Conservation (phyloP, 371 early-diverging fungal genomes). For the Mortierella sp. region DNA sequence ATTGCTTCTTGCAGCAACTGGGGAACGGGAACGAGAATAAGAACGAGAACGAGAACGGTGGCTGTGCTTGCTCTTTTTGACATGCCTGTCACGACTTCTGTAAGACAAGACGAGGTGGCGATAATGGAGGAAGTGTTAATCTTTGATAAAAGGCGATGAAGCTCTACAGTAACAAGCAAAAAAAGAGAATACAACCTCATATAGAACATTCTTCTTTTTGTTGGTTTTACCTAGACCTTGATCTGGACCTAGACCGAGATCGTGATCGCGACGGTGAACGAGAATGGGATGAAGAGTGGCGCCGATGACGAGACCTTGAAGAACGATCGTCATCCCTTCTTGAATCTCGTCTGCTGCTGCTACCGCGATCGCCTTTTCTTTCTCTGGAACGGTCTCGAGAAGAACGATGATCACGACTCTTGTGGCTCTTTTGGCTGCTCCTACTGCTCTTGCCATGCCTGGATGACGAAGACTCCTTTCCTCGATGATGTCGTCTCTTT, state of each 20-base stretch:
- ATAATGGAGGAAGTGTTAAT: no score
- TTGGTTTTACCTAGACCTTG: no score
- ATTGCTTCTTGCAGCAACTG: background rate
- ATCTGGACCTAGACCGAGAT: slow-evolving; percentile 13
- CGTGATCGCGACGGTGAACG: slow-evolving; percentile 7
- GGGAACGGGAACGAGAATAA: slow-evolving; percentile 19
- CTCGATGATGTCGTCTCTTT: slow-evolving; percentile 11
- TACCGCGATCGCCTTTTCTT: slow-evolving; percentile 12
- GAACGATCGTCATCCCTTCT: slow-evolving; percentile 6
- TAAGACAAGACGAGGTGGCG: no score
- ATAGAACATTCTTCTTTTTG: no score
- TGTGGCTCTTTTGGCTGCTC: slow-evolving; percentile 11
- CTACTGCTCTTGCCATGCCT: slow-evolving; percentile 18
- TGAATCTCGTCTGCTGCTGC: slow-evolving; percentile 11
- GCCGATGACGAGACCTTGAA: slow-evolving; percentile 6
- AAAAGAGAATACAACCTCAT: no score
- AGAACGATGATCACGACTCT: slow-evolving; percentile 5
- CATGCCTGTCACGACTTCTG: no score
- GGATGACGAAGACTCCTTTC: slow-evolving; percentile 18
- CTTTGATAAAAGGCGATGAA: no score
- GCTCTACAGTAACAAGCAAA: no score
- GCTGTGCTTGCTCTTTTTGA: no score
- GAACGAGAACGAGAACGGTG: background rate
- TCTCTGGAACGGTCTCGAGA: slow-evolving; percentile 23
- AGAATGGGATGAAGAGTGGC: slow-evolving; percentile 13